Evolutionary conservation across 2,329 filamentous ascomycete genomes (phyloP), one percentile per base, ranked within the genome.

Genomic region (Aspergillus sp.): DNA sequence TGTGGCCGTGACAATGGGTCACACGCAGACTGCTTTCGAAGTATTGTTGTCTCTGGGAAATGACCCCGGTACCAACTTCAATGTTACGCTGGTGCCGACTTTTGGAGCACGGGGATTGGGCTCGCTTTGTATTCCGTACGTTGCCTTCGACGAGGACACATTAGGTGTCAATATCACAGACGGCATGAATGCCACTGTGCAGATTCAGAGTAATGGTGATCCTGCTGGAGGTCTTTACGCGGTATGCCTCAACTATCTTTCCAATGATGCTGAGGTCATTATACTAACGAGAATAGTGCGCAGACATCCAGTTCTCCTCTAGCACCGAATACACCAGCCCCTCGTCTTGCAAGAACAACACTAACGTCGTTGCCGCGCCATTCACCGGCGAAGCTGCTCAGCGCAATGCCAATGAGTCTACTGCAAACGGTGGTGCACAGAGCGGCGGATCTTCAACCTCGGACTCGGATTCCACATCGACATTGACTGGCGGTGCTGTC

Each of bases 281-380:
- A 30, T 30, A 4, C 10, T 30, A 39, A 46, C 12, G 42, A 44
- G 46, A 43, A 35, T 46, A 85, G 82, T 90, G 86, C 66, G 83
- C 85, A 60, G 86, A 90, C 58, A 80, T 90, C 55, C 83, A 79
- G 22, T 84, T 90, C 70, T 77, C 75, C 27, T 69, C 71, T 45
- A 69, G 71, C 9, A 73, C 79, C 4, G 70, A 74, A 15, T 63
- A 70, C 7, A 61, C 69, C 22, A 69, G 63, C 20, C 58, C 63
- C 19, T 68, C 70, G 37, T 67, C 75, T 49, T 88, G 84, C 75
- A 70, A 68, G 53, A 85, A 81, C 55, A 75, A 74, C 53, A 80
- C 75, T 7, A 78, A 76, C 30, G 70, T 87, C 41, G 71, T 70
- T 4, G 72, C 76, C 6, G 64, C 63, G 13, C 56, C 69, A 33